Conservation (phyloP, 495 filamentous ascomycete genomes). For the Lepidopterella palustris region DNA sequence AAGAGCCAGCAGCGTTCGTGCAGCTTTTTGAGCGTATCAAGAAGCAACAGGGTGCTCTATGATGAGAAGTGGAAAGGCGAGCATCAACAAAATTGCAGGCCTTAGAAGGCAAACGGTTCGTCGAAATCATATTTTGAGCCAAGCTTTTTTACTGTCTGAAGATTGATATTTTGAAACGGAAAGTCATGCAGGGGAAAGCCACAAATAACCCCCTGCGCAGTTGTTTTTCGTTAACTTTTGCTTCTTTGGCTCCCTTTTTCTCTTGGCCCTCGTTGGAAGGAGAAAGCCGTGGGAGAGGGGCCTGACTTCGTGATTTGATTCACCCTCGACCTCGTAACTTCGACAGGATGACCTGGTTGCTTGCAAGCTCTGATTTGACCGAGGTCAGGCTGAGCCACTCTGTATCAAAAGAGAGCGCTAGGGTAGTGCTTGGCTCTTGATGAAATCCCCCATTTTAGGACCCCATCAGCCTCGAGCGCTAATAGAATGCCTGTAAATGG, state of each 20-base stretch:
- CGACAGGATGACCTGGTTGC: neutral
- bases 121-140: neutral
- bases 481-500: neutral
- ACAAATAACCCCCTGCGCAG: neutral
- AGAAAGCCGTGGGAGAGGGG: neutral
- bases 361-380: neutral
- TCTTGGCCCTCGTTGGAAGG: neutral
- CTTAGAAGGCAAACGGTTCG: neutral
- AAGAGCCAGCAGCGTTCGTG: constrained; percentile 37
- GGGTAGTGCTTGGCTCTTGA: neutral
- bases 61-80: neutral
- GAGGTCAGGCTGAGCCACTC: neutral
- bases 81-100: neutral
- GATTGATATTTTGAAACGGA: neutral
- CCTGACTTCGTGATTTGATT: neutral
- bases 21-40: constrained; percentile 37
- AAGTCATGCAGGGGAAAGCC: neutral
- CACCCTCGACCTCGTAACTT: neutral
- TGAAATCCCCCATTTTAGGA: no score
- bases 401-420: neutral
- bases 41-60: constrained; percentile 15
- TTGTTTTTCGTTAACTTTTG: neutral
- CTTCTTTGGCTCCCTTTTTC: neutral
- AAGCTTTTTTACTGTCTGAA: neutral
- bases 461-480: neutral